phyloP scores from a whole-genome alignment of 164 flowering plant genomes.

The Dillenia suffruticosa region DNA sequence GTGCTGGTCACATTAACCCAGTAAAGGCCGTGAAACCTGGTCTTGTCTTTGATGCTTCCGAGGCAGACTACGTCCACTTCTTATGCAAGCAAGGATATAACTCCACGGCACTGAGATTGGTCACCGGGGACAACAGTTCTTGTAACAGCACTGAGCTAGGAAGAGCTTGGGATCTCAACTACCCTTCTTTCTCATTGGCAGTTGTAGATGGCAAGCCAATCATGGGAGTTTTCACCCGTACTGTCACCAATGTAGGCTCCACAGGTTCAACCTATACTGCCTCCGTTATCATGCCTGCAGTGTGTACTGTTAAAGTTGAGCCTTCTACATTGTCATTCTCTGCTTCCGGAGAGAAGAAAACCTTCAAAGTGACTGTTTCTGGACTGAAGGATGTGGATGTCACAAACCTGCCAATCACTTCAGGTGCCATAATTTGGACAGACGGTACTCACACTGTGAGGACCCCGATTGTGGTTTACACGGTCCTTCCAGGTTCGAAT shows the following conservation, averaged over 20 bases:
- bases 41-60: slow-evolving; percentile 39
- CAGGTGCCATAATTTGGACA: slow-evolving; percentile 35
- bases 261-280: slow-evolving; percentile 40
- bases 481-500: slow-evolving; percentile 9
- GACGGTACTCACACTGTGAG: slow-evolving; percentile 37
- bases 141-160: slow-evolving; percentile 28
- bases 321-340: slow-evolving; percentile 39
- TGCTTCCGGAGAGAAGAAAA: slow-evolving; percentile 25
- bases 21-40: slow-evolving; percentile 38
- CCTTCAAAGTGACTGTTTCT: slow-evolving; percentile 26
- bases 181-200: slow-evolving; percentile 45
- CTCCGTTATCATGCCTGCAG: slow-evolving; percentile 7
- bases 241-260: slow-evolving; percentile 46
- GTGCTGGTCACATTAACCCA: slow-evolving; percentile 54
- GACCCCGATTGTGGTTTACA: slow-evolving; percentile 39
- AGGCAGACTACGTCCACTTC: slow-evolving; percentile 34
- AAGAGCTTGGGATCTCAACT: slow-evolving; percentile 44
- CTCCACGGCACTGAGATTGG: slow-evolving; percentile 17
- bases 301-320: slow-evolving; percentile 15
- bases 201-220: slow-evolving; percentile 35
- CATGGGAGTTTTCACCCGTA: slow-evolving; percentile 31
- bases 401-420: slow-evolving; percentile 31
- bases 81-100: slow-evolving; percentile 48
- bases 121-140: slow-evolving; percentile 28
- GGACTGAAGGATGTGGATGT: slow-evolving; percentile 22